These are phyloP conservation scores for Hygrocybe coccinea DNA, from an alignment of 768 basidiomycete species.

Conservation along the genomic window DNA sequence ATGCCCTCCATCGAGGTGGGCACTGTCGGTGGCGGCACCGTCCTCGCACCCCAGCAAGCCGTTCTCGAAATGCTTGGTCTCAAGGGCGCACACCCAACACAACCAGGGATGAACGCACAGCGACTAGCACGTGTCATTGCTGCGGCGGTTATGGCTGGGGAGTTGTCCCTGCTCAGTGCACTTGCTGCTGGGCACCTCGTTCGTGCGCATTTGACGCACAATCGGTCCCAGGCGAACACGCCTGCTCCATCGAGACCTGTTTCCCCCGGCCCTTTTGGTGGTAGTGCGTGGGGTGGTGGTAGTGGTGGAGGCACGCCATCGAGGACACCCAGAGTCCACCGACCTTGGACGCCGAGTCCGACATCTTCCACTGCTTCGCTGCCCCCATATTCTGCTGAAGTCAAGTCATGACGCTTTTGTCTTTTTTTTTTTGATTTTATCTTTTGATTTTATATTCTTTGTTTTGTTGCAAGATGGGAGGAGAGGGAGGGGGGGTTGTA, in stretches of 20 bases:
- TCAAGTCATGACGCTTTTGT: background rate
- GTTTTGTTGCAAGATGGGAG: no score
- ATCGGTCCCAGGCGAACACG: slow-evolving; percentile 78
- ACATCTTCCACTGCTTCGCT: slow-evolving; percentile 24
- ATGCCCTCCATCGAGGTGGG: slow-evolving; percentile 99
- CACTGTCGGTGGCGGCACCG: slow-evolving; percentile 94
- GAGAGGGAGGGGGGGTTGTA: no score
- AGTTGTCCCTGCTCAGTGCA: slow-evolving; percentile 85
- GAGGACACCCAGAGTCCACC: slow-evolving; percentile 1
- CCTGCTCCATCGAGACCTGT: slow-evolving; percentile 60
- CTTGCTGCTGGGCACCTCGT: slow-evolving; percentile 94
- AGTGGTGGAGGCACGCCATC: background rate
- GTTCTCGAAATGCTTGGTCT: slow-evolving; percentile 94
- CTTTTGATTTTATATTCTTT: no score
- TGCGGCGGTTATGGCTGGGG: slow-evolving; percentile 95
- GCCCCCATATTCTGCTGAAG: slow-evolving; percentile 37
- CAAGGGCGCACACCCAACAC: slow-evolving; percentile 79
- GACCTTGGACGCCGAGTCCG: background rate
- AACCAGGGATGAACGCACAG: slow-evolving; percentile 87
- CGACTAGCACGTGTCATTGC: slow-evolving; percentile 85
- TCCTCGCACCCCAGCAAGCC: slow-evolving; percentile 83
- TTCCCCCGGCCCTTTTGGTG: slow-evolving; percentile 45
- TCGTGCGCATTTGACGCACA: slow-evolving; percentile 88
- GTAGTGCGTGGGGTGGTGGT: slow-evolving; percentile 9
- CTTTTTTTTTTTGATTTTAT: background rate